Base-by-base conservation (phyloP, 257 asterid genomes). In the Leonotis leonurus region DNA sequence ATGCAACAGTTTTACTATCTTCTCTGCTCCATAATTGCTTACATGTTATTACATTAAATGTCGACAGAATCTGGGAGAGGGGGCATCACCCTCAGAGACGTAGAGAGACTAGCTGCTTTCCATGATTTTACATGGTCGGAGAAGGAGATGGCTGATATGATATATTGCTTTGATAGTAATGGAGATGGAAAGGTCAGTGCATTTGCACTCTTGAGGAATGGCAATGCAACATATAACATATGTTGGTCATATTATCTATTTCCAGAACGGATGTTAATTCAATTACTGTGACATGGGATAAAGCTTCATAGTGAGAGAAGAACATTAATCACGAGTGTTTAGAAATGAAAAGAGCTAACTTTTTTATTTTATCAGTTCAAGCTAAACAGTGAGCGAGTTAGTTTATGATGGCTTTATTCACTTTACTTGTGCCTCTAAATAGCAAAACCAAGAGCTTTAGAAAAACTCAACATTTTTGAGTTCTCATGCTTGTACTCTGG, bases 121-220 rank as follows among this genome's bases (percentile, higher is more conserved):
- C 99, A 92, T 75, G 96, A 92, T 73, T 92, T 86, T 79, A 81
- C 81, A 3, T 92, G 99, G 99, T 77, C 94, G 1, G 89, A 92
- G 50, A 80, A 85, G 78, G 96, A 92, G 80, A 52, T 86, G 56
- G 74, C 74, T 16, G 88, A 83, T 56, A 92, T 92, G 99, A 77
- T 92, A 64, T 27, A 43, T 43, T 80, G 78, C 75, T 89, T 92
- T 50, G 96, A 85, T 67, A 73, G 69, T 54, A 83, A 81, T 79
- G 91, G 84, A 60, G 94, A 92, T 72, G 95, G 96, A 62, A 89
- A 83, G 95, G 99, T 87, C 33, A 56, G 64, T 60, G 18, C 55
- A 21, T 53, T 33, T 21, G 6, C 27, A 48, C 14, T 8, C 29
- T 26, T 39, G 7, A 3, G 8, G 11, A 14, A 8, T 30, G 30